Percentiles rank a stretch among this genome's conserved stretches.
Evolutionary conservation across 1,284 basidiomycete genomes (phyloP).

Genomic region (Heliocybe sulcata): DNA sequence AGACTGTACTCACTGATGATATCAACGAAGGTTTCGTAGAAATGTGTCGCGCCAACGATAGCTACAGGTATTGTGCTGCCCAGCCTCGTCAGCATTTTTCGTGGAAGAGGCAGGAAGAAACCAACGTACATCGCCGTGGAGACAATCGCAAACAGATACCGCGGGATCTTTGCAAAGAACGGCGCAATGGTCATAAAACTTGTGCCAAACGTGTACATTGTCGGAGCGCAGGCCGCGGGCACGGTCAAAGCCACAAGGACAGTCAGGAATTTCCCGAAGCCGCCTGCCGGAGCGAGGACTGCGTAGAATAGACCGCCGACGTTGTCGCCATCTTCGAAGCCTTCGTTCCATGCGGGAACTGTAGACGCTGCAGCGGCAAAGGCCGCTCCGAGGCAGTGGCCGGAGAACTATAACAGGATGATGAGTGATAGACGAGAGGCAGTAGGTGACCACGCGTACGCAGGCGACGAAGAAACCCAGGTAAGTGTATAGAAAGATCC

Average conservation of each 20-base stretch:
- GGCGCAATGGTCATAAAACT: constrained; percentile 78
- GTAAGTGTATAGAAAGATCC: constrained; percentile 70
- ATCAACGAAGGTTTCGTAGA: constrained; percentile 58
- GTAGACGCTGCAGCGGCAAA: constrained; percentile 49
- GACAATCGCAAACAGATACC: constrained; percentile 82
- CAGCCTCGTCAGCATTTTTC: background rate
- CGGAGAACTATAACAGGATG: background rate
- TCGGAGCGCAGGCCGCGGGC: constrained; percentile 66
- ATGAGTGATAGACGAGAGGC: background rate
- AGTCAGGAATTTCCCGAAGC: constrained; percentile 84
- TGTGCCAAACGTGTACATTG: constrained; percentile 80
- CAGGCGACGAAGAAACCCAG: constrained; percentile 69
- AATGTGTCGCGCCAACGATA: constrained; percentile 61
- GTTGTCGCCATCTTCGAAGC: constrained; percentile 46
- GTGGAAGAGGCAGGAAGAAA: background rate
- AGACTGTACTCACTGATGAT: constrained; percentile 25
- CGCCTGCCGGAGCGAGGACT: constrained; percentile 61
- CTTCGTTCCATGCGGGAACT: constrained; percentile 65
- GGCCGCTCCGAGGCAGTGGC: constrained; percentile 73
- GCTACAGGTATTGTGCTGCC: constrained; percentile 44
- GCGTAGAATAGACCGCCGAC: constrained; percentile 71
- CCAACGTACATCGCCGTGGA: constrained; percentile 69
- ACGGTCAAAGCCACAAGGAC: constrained; percentile 75
- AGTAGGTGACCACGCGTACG: constrained; percentile 31
- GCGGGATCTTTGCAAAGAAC: constrained; percentile 57